These are phyloP conservation scores for Tetraselmis striata DNA, from an alignment of 139 green algal genomes.

Conservation along the genomic window DNA sequence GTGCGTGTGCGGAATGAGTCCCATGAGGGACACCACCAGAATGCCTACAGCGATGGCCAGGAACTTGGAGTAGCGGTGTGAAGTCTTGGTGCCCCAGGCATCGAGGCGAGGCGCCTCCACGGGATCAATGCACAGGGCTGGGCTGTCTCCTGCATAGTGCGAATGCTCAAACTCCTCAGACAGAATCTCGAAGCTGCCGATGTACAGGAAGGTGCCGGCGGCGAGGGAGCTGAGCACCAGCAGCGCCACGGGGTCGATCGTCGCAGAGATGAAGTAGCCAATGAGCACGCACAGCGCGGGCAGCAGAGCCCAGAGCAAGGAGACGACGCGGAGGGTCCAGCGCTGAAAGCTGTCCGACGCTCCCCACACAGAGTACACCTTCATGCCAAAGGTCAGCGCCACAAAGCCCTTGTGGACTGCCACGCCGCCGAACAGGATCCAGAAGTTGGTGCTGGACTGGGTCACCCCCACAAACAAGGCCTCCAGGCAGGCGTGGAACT, in stretches of 20 bases:
- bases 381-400: slow-evolving; percentile 22
- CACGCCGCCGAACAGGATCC: slow-evolving; percentile 28
- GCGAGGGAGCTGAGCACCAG: slow-evolving; percentile 41
- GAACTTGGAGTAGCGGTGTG: background rate
- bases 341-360: background rate
- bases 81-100: background rate
- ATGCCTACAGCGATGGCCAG: background rate
- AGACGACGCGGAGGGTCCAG: background rate
- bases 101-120: no score
- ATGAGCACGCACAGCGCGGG: slow-evolving; percentile 27
- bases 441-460: slow-evolving; percentile 14
- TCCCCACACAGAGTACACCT: background rate
- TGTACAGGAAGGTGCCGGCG: slow-evolving; percentile 48
- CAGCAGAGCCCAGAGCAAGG: slow-evolving; percentile 27
- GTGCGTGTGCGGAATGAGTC: background rate
- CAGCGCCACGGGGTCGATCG: slow-evolving; percentile 20
- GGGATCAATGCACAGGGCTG: no score
- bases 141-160: background rate
- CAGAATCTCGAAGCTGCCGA: slow-evolving; percentile 38
- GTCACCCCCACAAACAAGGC: background rate
- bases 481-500: slow-evolving; percentile 4
- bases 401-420: slow-evolving; percentile 40
- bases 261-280: slow-evolving; percentile 18
- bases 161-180: slow-evolving; percentile 40
- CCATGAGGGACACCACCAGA: background rate